phyloP scores from a whole-genome alignment of 2,329 filamentous ascomycete genomes.

The Arthroderma uncinatum region DNA sequence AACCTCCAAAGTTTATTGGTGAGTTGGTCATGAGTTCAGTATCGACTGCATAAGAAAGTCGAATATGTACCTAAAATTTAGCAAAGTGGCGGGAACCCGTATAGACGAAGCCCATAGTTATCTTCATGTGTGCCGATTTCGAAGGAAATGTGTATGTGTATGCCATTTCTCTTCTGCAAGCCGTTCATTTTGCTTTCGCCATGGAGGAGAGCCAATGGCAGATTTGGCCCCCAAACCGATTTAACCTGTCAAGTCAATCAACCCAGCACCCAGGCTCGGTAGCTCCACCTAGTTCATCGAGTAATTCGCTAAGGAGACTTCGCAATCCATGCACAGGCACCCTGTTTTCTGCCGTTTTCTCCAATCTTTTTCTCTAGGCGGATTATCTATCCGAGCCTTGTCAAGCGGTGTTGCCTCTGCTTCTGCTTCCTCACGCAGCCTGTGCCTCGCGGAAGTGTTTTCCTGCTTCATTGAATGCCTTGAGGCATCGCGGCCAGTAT shows the following conservation, averaged over 20 bases:
- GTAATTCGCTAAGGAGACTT: neutral
- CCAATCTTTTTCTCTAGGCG: neutral
- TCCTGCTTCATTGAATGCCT: neutral
- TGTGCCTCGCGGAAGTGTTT: neutral
- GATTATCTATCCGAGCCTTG: neutral
- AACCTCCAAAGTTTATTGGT: neutral
- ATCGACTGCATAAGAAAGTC: neutral
- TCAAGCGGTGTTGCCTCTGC: neutral
- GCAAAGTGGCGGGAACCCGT: neutral
- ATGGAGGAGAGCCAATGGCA: neutral
- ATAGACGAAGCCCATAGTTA: neutral
- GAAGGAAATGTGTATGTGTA: neutral
- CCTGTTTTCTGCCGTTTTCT: neutral
- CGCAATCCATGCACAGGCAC: neutral
- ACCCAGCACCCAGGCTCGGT: neutral
- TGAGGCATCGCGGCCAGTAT: neutral
- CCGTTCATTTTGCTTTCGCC: neutral
- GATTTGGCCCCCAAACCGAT: slow-evolving; percentile 1
- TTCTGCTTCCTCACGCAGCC: neutral
- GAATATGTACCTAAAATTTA: neutral
- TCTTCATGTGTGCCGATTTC: neutral
- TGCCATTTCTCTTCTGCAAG: neutral
- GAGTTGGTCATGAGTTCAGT: neutral
- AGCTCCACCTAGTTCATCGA: neutral
- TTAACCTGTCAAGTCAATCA: neutral